Evolutionary conservation across 2,329 filamentous ascomycete species (phyloP).

Genomic region (Aphanocladium album): DNA sequence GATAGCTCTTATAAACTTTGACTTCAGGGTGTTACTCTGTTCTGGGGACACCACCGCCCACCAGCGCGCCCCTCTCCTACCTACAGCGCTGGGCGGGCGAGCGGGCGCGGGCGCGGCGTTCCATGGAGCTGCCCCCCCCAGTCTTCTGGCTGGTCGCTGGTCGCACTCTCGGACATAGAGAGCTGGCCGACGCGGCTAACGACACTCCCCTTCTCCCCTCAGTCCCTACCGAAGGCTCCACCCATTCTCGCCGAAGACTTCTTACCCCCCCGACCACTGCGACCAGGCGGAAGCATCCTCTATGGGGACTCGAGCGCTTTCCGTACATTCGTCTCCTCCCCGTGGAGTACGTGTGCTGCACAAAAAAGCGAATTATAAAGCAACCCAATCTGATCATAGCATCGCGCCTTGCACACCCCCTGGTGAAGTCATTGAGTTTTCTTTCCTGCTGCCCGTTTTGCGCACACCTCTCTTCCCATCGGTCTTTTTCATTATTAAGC

Average conservation of each 20-base stretch:
- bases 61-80: no score
- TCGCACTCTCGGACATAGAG: constrained; percentile 13
- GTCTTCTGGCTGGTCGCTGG: background rate
- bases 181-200: constrained; percentile 10
- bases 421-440: constrained; percentile 10
- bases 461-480: background rate
- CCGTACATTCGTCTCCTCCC: background rate
- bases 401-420: constrained; percentile 10
- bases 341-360: background rate
- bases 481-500: constrained; percentile 10
- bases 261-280: background rate
- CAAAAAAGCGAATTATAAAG: constrained; percentile 3
- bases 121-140: no score
- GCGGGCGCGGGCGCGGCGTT: no score
- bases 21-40: no score
- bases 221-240: background rate
- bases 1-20: no score
- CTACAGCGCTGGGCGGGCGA: no score
- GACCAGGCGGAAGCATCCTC: background rate
- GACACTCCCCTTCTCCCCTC: constrained; percentile 1
- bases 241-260: constrained; percentile 2
- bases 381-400: constrained; percentile 10
- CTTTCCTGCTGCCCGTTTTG: background rate
- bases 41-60: no score
- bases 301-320: background rate